Evolutionary conservation across 176 grass and related monocot species (phyloP).

Genomic region (Rhynchospora tenuis): DNA sequence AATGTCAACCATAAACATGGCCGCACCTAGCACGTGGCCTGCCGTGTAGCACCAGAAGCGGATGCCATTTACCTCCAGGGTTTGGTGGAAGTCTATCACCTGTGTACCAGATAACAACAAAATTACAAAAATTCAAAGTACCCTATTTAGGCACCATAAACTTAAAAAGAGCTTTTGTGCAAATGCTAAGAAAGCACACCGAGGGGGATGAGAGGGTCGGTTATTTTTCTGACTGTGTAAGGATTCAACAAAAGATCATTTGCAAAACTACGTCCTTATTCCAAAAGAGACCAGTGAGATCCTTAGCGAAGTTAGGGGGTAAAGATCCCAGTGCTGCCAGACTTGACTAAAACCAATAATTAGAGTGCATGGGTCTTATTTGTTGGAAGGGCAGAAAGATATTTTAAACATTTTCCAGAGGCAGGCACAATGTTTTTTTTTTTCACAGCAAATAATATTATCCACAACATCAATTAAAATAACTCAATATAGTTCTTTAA

Average conservation of each 20-base stretch:
- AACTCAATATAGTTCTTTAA: not conserved
- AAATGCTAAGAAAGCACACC: not conserved
- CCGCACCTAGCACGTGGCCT: conserved; percentile 87
- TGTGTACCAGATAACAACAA: conserved; percentile 15
- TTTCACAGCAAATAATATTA: not conserved
- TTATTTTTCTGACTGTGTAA: not conserved
- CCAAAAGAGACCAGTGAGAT: not conserved
- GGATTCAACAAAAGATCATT: not conserved
- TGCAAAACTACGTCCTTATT: not conserved
- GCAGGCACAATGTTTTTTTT: conserved; percentile 8
- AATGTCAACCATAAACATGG: conserved; percentile 99
- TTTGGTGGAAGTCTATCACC: conserved; percentile 98
- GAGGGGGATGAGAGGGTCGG: not conserved
- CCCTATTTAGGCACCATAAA: not conserved
- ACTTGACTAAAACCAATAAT: not conserved
- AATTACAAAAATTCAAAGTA: not conserved
- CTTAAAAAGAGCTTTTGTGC: not conserved
- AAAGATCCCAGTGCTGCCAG: not conserved
- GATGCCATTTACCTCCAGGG: conserved; percentile 90
- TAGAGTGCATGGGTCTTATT: not conserved
- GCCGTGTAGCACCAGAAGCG: conserved; percentile 99
- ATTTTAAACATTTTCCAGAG: not conserved
- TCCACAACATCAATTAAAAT: not conserved
- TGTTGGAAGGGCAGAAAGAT: not conserved
- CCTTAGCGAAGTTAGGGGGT: not conserved